Evolutionary conservation across 768 basidiomycete species (phyloP).

Genomic region (Lactarius trivialis): DNA sequence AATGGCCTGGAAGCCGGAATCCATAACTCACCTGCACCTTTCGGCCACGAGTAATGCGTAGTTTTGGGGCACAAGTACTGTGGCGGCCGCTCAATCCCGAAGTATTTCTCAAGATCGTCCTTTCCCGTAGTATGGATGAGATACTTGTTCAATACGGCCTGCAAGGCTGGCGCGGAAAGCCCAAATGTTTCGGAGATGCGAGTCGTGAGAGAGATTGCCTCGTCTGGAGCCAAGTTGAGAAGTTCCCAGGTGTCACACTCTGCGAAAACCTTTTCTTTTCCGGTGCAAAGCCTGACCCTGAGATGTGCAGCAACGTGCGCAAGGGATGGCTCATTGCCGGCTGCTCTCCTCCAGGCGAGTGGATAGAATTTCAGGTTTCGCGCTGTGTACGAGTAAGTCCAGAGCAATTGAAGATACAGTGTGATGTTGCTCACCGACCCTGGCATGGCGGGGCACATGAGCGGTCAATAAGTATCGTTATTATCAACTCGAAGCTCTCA

Average conservation of each 20-base stretch:
- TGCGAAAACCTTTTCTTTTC: conserved; percentile 26
- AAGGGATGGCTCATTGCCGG: conserved; percentile 26
- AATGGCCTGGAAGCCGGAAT: background rate
- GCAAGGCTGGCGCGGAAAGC: conserved; percentile 32
- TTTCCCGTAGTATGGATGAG: conserved; percentile 35
- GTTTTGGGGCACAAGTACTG: conserved; percentile 30
- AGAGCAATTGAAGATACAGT: background rate
- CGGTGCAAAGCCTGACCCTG: conserved; percentile 28
- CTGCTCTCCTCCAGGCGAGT: conserved; percentile 30
- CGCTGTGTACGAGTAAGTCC: conserved; percentile 27
- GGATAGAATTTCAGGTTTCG: conserved; percentile 45
- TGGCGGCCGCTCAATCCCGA: conserved; percentile 24
- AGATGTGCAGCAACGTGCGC: conserved; percentile 31
- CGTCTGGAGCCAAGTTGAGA: conserved; percentile 34
- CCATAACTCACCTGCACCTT: conserved; percentile 34
- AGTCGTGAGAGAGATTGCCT: conserved; percentile 33
- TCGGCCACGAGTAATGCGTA: conserved; percentile 44
- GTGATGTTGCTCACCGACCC: conserved; percentile 15
- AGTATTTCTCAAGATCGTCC: conserved; percentile 28
- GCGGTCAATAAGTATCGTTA: background rate
- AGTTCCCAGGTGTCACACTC: conserved; percentile 36
- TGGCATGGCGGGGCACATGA: background rate
- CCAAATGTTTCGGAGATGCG: conserved; percentile 32
- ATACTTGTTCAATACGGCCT: conserved; percentile 29
- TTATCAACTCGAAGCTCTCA: conserved; percentile 20